These are phyloP conservation scores for Salix caprea DNA, from an alignment of 345 rosid species.

Conservation along the genomic window DNA sequence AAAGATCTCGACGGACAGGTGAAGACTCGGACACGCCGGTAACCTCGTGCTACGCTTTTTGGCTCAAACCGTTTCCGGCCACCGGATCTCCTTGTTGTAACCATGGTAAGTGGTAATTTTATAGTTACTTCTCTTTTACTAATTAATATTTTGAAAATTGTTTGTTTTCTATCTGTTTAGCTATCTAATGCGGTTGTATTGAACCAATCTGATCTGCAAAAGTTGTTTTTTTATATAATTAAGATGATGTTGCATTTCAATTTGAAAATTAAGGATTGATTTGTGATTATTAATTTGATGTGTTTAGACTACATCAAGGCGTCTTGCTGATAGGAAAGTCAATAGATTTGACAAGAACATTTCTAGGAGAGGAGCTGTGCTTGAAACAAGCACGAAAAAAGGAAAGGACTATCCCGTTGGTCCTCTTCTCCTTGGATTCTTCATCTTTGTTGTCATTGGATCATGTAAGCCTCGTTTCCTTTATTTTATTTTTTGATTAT, in stretches of 20 bases:
- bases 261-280: neutral
- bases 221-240: neutral
- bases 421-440: conserved; percentile 91
- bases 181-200: neutral
- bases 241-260: neutral
- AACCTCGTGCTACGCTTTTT: conserved; percentile 7
- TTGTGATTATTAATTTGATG: neutral
- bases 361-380: conserved; percentile 77
- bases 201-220: neutral
- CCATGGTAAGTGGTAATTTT: conserved; percentile 31
- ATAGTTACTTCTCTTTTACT: neutral
- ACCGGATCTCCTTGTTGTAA: conserved; percentile 16
- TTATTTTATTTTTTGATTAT: no score
- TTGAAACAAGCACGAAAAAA: conserved; percentile 75
- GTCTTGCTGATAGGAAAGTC: conserved; percentile 79
- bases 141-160: neutral
- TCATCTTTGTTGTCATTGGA: conserved; percentile 86
- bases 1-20: neutral
- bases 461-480: conserved; percentile 51
- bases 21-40: conserved; percentile 13
- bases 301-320: conserved; percentile 80
- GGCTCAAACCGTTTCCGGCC: conserved; percentile 17
- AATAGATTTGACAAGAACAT: conserved; percentile 84
- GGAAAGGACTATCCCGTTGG: conserved; percentile 89
- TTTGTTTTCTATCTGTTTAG: neutral